Base-by-base conservation (phyloP, 768 basidiomycete genomes). In the Podaxis mareebaensis region DNA sequence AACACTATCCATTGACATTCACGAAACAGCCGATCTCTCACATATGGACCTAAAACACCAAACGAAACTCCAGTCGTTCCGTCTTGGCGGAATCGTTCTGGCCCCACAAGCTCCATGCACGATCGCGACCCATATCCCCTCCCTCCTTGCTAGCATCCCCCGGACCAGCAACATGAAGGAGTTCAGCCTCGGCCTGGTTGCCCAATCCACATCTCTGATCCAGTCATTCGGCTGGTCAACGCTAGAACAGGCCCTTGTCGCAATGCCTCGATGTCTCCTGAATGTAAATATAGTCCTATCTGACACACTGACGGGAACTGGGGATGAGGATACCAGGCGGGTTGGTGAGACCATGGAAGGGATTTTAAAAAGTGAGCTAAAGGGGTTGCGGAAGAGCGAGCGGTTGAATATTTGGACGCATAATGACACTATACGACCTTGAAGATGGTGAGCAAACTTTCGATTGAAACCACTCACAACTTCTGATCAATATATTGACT, bases 41-140 rank as follows among this genome's bases (percentile, higher is more conserved):
- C 52, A 42, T 15, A 15, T 61, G 17, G 52, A 61, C n/a, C 20
- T 61, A 11, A 20, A 39, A 10, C 52, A 53, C n/a, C 60, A 61
- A 8, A 42, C 13, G 20, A 61, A 36, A 10, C 39, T 61, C 15
- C 38, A 53, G 24, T 61, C 60, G 4, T 52, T 61, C 36, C 28
- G 44, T 40, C 24, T 61, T 22, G 36, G 26, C 17, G 52, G 60
- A 8, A 46, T 61, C 11, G 2, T 17, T 5, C 17, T 61, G 52
- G 22, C 8, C 3, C 8, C 30, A 10, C 60, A 33, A 12, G n/a
- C 40, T 15, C 11, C 52, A 4, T 44, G 52, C 20, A 13, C 39
- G 22, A 15, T 61, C 26, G 60, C 54, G n/a, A 15, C 22, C 17
- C 51, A 33, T 22, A 20, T 61, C 3, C 28, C 60, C 8, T 22